Evolutionary conservation across 1,284 basidiomycete species (phyloP).

Genomic region (Cryptococcus deneoformans): DNA sequence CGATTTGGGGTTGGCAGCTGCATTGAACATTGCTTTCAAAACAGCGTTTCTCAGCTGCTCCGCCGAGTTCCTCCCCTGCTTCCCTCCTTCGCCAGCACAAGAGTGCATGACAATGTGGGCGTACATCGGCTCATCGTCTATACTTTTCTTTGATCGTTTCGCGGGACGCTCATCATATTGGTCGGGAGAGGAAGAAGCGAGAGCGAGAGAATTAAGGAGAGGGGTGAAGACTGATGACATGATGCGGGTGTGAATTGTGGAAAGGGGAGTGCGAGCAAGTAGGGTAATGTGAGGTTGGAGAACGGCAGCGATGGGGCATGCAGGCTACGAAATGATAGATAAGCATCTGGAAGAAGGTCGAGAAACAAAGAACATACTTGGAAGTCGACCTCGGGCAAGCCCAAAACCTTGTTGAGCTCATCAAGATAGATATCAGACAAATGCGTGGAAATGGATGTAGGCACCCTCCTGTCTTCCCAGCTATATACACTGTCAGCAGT

Average conservation of each 20-base stretch:
- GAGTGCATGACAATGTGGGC: slow-evolving; percentile 33
- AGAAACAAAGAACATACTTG: slow-evolving; percentile 21
- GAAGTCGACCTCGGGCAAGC: slow-evolving; percentile 29
- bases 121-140: slow-evolving; percentile 46
- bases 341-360: neutral
- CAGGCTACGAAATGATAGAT: slow-evolving; percentile 5
- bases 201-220: slow-evolving; percentile 50
- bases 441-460: slow-evolving; percentile 78
- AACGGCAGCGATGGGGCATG: slow-evolving; percentile 35
- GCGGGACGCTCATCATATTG: slow-evolving; percentile 20
- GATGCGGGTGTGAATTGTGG: slow-evolving; percentile 33
- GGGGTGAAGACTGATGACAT: slow-evolving; percentile 52
- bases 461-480: slow-evolving; percentile 68
- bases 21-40: slow-evolving; percentile 65
- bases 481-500: slow-evolving; percentile 50
- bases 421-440: slow-evolving; percentile 85
- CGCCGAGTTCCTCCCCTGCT: slow-evolving; percentile 20
- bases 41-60: slow-evolving; percentile 58
- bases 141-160: slow-evolving; percentile 37
- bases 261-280: slow-evolving; percentile 23
- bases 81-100: slow-evolving; percentile 11
- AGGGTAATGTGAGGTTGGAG: slow-evolving; percentile 43
- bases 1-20: slow-evolving; percentile 64
- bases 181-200: slow-evolving; percentile 9
- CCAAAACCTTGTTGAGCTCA: slow-evolving; percentile 77